Conservation (phyloP, 495 filamentous ascomycete genomes). For the Hypomontagnella submonticulosa region DNA sequence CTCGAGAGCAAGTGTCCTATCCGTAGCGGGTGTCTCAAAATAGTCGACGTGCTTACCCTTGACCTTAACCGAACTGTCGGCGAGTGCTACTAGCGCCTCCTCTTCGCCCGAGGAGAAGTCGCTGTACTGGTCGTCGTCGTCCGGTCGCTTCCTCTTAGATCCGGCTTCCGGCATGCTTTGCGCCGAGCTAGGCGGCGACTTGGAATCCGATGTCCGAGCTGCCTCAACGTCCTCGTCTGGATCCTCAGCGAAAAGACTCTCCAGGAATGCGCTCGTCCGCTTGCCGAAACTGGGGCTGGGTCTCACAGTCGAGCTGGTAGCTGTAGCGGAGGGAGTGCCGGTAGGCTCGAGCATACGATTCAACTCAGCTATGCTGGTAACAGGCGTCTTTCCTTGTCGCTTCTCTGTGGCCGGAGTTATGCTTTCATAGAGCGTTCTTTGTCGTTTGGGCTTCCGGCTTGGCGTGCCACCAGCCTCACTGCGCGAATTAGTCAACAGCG, state of each 20-base stretch:
- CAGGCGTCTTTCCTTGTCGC: conserved; percentile 17
- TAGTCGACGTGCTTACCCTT: conserved; percentile 20
- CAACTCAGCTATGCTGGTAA: conserved; percentile 34
- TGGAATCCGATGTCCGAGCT: background rate
- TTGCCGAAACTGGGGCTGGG: background rate
- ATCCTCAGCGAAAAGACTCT: background rate
- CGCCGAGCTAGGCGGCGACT: background rate
- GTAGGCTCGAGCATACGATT: conserved; percentile 11
- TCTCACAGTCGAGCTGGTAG: conserved; percentile 17
- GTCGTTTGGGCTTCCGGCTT: conserved; percentile 25
- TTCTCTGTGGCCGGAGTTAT: conserved; percentile 48
- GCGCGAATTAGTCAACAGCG: conserved; percentile 59
- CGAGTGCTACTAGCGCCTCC: conserved; percentile 30
- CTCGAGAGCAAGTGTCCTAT: conserved; percentile 7
- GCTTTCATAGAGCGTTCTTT: conserved; percentile 41
- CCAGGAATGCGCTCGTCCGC: conserved; percentile 12
- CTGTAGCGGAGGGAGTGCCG: conserved; percentile 19
- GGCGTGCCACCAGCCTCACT: conserved; percentile 45
- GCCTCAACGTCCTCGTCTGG: conserved; percentile 25
- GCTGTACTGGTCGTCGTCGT: conserved; percentile 32
- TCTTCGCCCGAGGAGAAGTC: conserved; percentile 42
- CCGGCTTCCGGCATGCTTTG: conserved; percentile 9
- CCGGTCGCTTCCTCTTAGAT: conserved; percentile 38
- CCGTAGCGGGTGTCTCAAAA: conserved; percentile 29
- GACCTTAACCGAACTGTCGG: conserved; percentile 26